Evolutionary conservation across 805 yeast species (phyloP), one percentile per base, ranked within the genome.

Genomic region (Sugiyamaella smithiae): DNA sequence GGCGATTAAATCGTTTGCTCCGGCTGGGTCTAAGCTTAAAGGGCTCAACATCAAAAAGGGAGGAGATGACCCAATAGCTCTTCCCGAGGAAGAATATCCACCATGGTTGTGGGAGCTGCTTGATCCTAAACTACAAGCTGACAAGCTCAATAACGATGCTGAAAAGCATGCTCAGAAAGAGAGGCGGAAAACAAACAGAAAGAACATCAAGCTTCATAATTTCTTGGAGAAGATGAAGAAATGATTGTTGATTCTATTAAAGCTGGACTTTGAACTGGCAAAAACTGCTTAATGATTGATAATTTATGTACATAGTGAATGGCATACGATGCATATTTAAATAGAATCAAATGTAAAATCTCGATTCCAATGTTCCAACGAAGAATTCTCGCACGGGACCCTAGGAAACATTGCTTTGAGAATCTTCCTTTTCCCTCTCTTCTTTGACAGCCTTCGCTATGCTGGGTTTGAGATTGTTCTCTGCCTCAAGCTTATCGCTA

Each of bases 71-170:
- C 88, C 95, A 6, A 81, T 88, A 4, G 98, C 98, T 1, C 67
- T 85, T 47, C 88, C 84, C 53, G 98, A 93, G 64, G 73, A 73
- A 32, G 96, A 90, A 60, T 91, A 91, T 63, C 99, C 99, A 4
- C 86, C 77, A 40, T 91, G 99, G 99, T 74, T 91, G 46, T 93
- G 98, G 98, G 79, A 76, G 4, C 72, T 87, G 42, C 75, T 89
- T 26, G 95, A 90, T 65, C 71, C 77, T 45, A 77, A 77, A 32
- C 77, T 77, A n/a, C 82, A 79, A 60, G 71, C 74, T 49, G 76
- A 72, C 23, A 72, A 76, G 56, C 72, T 84, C 32, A 81, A 77
- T 44, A 14, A n/a, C 16, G 79, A 79, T 49, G 87, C 88, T 35
- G 73, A 82, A 44, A 77, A 76, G 69, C 74, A 74, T 56, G 86